Evolutionary conservation across 805 yeast species (phyloP).

Genomic region (Soucietia sequanensis): DNA sequence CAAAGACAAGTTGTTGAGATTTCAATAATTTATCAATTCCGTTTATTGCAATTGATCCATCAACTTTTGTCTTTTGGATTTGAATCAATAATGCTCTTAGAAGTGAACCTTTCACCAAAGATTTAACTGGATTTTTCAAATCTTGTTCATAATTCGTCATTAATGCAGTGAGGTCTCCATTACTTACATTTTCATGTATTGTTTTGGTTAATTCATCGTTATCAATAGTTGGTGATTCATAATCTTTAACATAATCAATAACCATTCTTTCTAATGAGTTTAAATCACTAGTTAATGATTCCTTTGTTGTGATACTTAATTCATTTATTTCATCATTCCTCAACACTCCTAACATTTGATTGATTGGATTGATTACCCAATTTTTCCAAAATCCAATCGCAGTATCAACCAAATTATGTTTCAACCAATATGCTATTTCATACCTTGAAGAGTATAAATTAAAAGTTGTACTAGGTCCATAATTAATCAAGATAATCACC

Average conservation of each 20-base stretch:
- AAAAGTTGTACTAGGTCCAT: constrained; percentile 52
- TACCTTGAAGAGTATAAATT: constrained; percentile 50
- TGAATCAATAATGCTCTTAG: constrained; percentile 81
- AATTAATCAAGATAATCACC: constrained; percentile 35
- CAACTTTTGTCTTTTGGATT: constrained; percentile 94
- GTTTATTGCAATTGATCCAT: constrained; percentile 82
- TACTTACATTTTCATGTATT: constrained; percentile 50
- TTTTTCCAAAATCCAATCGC: constrained; percentile 64
- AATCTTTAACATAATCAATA: constrained; percentile 55
- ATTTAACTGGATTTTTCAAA: constrained; percentile 64
- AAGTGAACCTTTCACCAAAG: constrained; percentile 65
- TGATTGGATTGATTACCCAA: constrained; percentile 80
- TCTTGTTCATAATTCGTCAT: constrained; percentile 81
- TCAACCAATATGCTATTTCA: constrained; percentile 55
- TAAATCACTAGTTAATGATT: constrained; percentile 74
- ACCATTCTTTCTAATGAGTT: constrained; percentile 87
- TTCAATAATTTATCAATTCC: constrained; percentile 89
- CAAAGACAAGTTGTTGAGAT: constrained; percentile 93
- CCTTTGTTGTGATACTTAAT: constrained; percentile 75
- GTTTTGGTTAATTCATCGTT: constrained; percentile 20
- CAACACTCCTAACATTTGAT: constrained; percentile 72
- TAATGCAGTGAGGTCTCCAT: constrained; percentile 78
- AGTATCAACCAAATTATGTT: constrained; percentile 62
- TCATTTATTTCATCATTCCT: constrained; percentile 70
- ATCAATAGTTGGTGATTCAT: constrained; percentile 15